phyloP scores from a whole-genome alignment of 192 early-diverging fungal species.

The Martensiomyces pterosporus region DNA sequence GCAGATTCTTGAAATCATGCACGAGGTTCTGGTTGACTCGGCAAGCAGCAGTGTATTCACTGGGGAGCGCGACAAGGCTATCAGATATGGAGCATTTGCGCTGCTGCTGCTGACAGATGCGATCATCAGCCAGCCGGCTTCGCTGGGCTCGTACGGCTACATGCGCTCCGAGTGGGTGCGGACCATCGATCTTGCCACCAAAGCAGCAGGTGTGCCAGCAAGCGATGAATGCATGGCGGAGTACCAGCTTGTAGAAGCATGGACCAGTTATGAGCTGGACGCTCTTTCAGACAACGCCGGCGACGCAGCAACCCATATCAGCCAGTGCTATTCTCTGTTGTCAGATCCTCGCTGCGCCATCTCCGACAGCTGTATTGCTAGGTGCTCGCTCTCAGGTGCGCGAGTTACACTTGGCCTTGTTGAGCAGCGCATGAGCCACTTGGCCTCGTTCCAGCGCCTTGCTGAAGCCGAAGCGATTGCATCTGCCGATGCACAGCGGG shows the following conservation, averaged over 20 bases:
- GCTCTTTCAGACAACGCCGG: slow-evolving; percentile 7
- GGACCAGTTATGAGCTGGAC: slow-evolving; percentile 29
- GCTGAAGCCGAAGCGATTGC: slow-evolving; percentile 14
- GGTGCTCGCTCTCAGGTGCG: slow-evolving; percentile 23
- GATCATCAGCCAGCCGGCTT: neutral
- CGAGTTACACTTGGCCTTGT: slow-evolving; percentile 14
- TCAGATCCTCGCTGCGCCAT: neutral
- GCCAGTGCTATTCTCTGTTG: slow-evolving; percentile 6
- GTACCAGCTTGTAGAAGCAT: slow-evolving; percentile 25
- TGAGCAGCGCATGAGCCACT: slow-evolving; percentile 10
- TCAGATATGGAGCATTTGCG: slow-evolving; percentile 9
- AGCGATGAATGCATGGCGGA: slow-evolving; percentile 2
- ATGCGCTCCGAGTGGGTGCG: slow-evolving; percentile 23
- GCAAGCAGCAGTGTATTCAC: neutral
- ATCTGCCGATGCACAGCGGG: neutral
- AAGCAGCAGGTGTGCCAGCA: neutral
- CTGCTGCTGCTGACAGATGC: slow-evolving; percentile 16
- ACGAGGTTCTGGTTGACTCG: slow-evolving; percentile 19
- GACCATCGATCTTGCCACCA: slow-evolving; percentile 1
- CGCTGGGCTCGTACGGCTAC: neutral
- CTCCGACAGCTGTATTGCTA: neutral
- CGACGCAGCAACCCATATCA: slow-evolving; percentile 6
- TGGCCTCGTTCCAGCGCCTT: slow-evolving; percentile 10
- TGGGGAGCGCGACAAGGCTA: slow-evolving; percentile 1
- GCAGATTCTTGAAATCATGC: slow-evolving; percentile 3